Evolutionary conservation across 176 grass and related monocot genomes (phyloP).

Genomic region (Carex kokanica): DNA sequence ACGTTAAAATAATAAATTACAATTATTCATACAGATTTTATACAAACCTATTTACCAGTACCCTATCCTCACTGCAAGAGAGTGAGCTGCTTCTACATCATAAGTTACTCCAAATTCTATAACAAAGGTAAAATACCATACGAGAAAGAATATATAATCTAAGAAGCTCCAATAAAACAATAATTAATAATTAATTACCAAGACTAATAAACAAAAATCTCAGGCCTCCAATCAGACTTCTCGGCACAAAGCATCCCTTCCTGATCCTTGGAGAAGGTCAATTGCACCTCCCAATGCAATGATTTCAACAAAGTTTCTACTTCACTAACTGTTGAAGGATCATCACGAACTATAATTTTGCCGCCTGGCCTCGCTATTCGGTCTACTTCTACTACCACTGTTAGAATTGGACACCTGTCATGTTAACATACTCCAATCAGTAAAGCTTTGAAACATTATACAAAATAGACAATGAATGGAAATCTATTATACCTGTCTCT

Average conservation of each 20-base stretch:
- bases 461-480: background rate
- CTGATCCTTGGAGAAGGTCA: slow-evolving; percentile 69
- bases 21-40: slow-evolving; percentile 22
- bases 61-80: background rate
- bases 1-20: slow-evolving; percentile 11
- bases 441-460: background rate
- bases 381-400: slow-evolving; percentile 76
- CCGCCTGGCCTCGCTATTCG: slow-evolving; percentile 81
- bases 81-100: background rate
- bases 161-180: background rate
- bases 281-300: slow-evolving; percentile 67
- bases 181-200: slow-evolving; percentile 20
- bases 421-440: background rate
- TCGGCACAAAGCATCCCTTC: slow-evolving; percentile 64
- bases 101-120: slow-evolving; percentile 14
- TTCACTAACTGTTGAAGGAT: slow-evolving; percentile 42
- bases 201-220: slow-evolving; percentile 34
- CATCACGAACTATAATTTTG: slow-evolving; percentile 67
- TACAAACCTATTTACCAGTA: slow-evolving; percentile 8
- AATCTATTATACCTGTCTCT: slow-evolving; percentile 58
- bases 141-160: slow-evolving; percentile 19
- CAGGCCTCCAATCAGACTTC: slow-evolving; percentile 79
- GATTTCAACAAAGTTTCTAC: slow-evolving; percentile 71
- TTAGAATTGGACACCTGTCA: slow-evolving; percentile 60
- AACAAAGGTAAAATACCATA: slow-evolving; percentile 8